These are phyloP conservation scores for Pilatotrama ljubarskyi DNA, from an alignment of 768 basidiomycete species.

Conservation along the genomic window DNA sequence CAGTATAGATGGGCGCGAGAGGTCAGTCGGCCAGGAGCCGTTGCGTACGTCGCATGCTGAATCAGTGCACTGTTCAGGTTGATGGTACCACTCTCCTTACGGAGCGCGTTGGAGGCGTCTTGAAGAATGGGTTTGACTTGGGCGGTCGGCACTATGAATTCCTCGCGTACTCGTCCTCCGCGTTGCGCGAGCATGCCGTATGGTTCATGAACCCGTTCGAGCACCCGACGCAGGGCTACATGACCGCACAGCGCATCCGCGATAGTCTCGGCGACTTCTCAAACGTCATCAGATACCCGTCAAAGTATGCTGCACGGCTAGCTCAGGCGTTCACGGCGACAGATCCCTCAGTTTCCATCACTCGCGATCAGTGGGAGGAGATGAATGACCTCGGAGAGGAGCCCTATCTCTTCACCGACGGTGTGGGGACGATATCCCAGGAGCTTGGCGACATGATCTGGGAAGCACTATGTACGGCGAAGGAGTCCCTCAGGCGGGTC, in stretches of 20 bases:
- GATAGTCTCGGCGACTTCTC: constrained; percentile 67
- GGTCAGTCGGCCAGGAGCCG: constrained; percentile 30
- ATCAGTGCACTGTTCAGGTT: constrained; percentile 13
- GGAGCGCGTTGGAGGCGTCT: constrained; percentile 29
- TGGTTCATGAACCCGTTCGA: constrained; percentile 77
- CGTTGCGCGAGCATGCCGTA: constrained; percentile 76
- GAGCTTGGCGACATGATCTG: constrained; percentile 61
- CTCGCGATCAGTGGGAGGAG: constrained; percentile 57
- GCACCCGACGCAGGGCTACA: constrained; percentile 40
- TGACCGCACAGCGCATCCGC: constrained; percentile 63
- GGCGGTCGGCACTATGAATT: constrained; percentile 77
- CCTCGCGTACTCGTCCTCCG: constrained; percentile 78
- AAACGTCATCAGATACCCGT: constrained; percentile 48
- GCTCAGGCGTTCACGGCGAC: constrained; percentile 86
- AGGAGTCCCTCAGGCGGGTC: constrained; percentile 28
- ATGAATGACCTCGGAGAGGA: constrained; percentile 55
- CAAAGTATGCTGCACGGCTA: constrained; percentile 80
- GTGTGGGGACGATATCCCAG: constrained; percentile 75
- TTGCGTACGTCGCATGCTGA: background rate
- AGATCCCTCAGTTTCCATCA: constrained; percentile 64
- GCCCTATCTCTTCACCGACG: constrained; percentile 65
- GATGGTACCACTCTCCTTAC: constrained; percentile 29
- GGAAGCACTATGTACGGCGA: constrained; percentile 48
- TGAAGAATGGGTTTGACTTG: constrained; percentile 61
- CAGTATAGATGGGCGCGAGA: constrained; percentile 70